phyloP scores from a whole-genome alignment of 2,329 filamentous ascomycete genomes.

The Corinectria fuckeliana region DNA sequence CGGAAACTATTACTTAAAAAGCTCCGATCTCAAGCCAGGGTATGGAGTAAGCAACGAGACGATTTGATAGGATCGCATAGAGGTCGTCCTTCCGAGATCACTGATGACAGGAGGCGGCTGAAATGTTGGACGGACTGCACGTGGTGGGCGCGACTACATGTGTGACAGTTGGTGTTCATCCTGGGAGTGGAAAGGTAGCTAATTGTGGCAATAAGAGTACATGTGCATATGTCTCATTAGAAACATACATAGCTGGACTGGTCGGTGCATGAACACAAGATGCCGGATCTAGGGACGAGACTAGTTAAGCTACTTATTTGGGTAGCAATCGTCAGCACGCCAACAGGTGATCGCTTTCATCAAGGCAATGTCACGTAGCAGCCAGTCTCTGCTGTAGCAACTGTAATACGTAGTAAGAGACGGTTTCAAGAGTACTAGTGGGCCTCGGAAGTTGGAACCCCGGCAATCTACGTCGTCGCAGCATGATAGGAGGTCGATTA shows the following conservation, averaged over 20 bases:
- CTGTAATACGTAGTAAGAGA: neutral
- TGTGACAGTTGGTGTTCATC: neutral
- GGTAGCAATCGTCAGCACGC: too few species aligned
- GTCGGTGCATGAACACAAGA: neutral
- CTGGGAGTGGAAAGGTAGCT: neutral
- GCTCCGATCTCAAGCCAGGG: neutral
- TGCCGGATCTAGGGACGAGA: neutral
- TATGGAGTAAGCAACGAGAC: neutral
- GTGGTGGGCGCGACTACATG: neutral
- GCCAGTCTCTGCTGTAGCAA: neutral
- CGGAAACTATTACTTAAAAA: neutral
- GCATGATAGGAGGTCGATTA: neutral
- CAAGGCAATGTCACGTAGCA: neutral
- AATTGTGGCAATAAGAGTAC: neutral
- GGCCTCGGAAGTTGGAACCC: neutral
- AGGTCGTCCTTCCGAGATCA: neutral
- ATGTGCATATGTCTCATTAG: neutral
- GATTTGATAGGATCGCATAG: constrained; percentile 16
- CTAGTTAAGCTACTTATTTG: too few species aligned
- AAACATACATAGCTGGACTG: too few species aligned
- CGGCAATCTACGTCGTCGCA: neutral
- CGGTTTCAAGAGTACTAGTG: neutral
- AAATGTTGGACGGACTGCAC: neutral
- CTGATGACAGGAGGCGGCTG: neutral
- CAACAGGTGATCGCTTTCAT: neutral